A percentile compares a stretch with the other conserved stretches of the same genome.
Conservation (phyloP, 805 yeast species). For the Lipomyces orientalis region DNA sequence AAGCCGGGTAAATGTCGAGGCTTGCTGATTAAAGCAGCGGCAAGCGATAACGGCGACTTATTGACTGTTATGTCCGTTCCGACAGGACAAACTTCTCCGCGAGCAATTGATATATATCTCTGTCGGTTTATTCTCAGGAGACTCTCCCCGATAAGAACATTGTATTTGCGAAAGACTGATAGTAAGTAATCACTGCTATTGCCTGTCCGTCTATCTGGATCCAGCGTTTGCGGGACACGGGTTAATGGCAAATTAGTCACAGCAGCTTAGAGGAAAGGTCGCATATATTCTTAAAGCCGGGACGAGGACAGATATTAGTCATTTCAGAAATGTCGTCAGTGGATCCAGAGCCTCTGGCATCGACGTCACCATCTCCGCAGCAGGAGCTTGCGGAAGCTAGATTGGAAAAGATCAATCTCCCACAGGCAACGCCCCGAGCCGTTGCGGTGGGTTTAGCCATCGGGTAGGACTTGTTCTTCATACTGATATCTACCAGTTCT, state of each 20-base stretch:
- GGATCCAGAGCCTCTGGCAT: conserved; percentile 3
- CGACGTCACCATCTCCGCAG: background rate
- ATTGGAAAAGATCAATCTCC: conserved; percentile 45
- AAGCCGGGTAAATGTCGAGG: background rate
- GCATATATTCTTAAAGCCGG: background rate
- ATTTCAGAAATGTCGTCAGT: background rate
- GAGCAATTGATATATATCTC: background rate
- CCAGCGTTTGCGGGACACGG: background rate
- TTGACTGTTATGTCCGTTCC: background rate
- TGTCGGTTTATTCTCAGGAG: background rate
- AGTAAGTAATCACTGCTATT: background rate
- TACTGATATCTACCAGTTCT: background rate
- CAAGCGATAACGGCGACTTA: background rate
- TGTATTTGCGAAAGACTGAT: background rate
- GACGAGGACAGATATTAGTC: background rate
- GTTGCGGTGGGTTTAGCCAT: conserved; percentile 76
- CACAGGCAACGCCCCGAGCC: conserved; percentile 67
- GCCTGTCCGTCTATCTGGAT: background rate
- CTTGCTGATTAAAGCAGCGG: background rate
- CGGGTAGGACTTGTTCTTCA: conserved; percentile 52
- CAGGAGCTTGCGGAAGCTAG: conserved; percentile 18
- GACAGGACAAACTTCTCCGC: background rate
- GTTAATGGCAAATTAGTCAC: background rate
- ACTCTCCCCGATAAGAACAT: background rate
- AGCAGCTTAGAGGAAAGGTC: background rate